Base-by-base conservation (phyloP, 2,329 filamentous ascomycete genomes). In the Rutstroemia sp. region DNA sequence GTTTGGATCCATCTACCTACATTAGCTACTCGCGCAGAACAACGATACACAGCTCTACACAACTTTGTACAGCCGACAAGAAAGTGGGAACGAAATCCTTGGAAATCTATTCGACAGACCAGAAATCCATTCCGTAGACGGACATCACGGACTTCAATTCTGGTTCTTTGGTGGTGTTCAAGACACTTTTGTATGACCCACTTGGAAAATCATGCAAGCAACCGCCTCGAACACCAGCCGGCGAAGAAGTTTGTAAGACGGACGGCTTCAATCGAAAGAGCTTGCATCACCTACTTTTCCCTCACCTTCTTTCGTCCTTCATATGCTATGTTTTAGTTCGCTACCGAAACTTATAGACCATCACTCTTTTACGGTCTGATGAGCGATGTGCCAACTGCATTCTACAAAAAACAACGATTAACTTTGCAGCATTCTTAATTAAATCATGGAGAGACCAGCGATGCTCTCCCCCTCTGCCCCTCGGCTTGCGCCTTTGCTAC, bases 371-470 rank as follows among this genome's bases (percentile, higher is more conserved):
- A 46, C 48, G 38, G 30, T 39, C 52, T 55, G n/a, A 48, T 52
- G 54, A 61, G 58, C 57, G 54, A 64, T 64, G 63, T 57, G 56
- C 56, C 57, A 51, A 51, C 36, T 6, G 30, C 48, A 51, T 54
- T 12, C 30, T 52, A 47, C 45, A 30, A 48, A 27, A 52, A 58
- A 65, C 59, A 30, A 30, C 27, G 10, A 30, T 30, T 63, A 62
- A 61, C 60, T 48, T 10, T 45, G 19, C 45, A 58, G 58, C 55
- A 54, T 56, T 48, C 56, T 30, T 14, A 14, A 48, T 14, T 23
- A 42, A 55, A 60, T 23, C 25, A 66, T 67, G 65, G 64, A 63
- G 23, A 54, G 48, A 42, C 47, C 60, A 54, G 44, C 61, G 42
- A 51, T 63, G 25, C 49, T 65, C 30, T 60, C 63, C 2, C 57